Percentiles rank a stretch among this genome's conserved stretches.
These are phyloP conservation scores for Bjerkandera adusta DNA, from an alignment of 1,284 basidiomycete species.

Conservation along the genomic window DNA sequence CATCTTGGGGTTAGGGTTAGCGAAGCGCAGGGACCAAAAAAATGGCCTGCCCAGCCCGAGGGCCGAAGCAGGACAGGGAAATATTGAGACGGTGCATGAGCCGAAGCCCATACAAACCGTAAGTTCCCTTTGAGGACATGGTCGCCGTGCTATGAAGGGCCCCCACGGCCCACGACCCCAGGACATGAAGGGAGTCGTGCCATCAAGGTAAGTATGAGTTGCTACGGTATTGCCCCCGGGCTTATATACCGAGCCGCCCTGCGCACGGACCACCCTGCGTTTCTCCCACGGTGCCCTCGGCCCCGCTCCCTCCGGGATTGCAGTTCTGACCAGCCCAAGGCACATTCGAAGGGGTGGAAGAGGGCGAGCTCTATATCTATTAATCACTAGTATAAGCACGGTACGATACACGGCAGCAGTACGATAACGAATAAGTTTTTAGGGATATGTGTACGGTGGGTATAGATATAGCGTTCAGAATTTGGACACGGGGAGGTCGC, in stretches of 20 bases:
- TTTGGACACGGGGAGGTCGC: constrained; percentile 57
- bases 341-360: no score
- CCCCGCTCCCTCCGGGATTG: no score
- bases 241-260: constrained; percentile 9
- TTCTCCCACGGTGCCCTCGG: no score
- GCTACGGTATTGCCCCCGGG: not conserved
- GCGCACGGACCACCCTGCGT: constrained; percentile 14
- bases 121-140: constrained; percentile 47
- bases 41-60: constrained; percentile 35
- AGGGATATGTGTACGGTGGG: no score
- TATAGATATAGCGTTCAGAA: no score
- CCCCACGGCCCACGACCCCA: constrained; percentile 38
- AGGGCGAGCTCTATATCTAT: no score
- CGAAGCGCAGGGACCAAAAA: constrained; percentile 17
- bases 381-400: no score
- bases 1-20: constrained; percentile 15
- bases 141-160: constrained; percentile 68
- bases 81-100: constrained; percentile 70
- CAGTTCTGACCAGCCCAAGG: no score
- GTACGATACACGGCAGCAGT: no score
- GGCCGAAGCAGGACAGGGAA: constrained; percentile 62
- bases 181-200: constrained; percentile 15
- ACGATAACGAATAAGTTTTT: no score
- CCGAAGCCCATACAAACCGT: constrained; percentile 64
- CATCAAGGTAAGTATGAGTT: constrained; percentile 18